phyloP scores from a whole-genome alignment of 2,329 filamentous ascomycete genomes.

The Pestalotiopsis sp. region DNA sequence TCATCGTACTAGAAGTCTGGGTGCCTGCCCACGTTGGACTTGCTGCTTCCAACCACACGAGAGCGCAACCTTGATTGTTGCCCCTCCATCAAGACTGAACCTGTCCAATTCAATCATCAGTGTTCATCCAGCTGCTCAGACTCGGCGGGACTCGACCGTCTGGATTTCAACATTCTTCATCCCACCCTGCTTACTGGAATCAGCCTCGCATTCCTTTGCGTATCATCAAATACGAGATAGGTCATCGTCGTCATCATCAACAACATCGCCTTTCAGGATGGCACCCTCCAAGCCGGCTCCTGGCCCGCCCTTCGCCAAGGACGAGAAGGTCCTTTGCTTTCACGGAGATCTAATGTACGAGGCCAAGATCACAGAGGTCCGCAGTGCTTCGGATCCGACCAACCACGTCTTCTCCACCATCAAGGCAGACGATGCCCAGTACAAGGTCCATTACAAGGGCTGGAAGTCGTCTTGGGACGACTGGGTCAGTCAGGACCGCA shows the following conservation, averaged over 20 bases:
- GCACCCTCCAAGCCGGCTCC: constrained; percentile 43
- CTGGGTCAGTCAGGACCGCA: constrained; percentile 92
- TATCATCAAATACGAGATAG: too few species aligned
- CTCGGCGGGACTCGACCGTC: neutral
- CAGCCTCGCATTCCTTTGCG: neutral
- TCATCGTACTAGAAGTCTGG: neutral
- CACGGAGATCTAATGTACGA: constrained; percentile 98
- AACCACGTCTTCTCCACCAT: constrained; percentile 63
- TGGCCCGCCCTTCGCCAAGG: constrained; percentile 63
- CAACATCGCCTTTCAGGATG: constrained; percentile 28
- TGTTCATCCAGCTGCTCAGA: too few species aligned
- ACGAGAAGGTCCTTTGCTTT: constrained; percentile 95
- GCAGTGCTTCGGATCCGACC: constrained; percentile 38
- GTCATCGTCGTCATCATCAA: neutral
- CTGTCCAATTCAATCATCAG: too few species aligned
- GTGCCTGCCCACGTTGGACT: neutral
- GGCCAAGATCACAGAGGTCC: constrained; percentile 88
- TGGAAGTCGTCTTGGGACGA: constrained; percentile 99
- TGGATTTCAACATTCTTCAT: neutral
- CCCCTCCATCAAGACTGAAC: neutral
- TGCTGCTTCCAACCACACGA: neutral
- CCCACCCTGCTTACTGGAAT: neutral
- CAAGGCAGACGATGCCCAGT: constrained; percentile 72
- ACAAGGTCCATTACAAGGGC: constrained; percentile 97
- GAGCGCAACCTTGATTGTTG: neutral